phyloP scores from a whole-genome alignment of 2,329 filamentous ascomycete species.

The Cordyceps cicadae region DNA sequence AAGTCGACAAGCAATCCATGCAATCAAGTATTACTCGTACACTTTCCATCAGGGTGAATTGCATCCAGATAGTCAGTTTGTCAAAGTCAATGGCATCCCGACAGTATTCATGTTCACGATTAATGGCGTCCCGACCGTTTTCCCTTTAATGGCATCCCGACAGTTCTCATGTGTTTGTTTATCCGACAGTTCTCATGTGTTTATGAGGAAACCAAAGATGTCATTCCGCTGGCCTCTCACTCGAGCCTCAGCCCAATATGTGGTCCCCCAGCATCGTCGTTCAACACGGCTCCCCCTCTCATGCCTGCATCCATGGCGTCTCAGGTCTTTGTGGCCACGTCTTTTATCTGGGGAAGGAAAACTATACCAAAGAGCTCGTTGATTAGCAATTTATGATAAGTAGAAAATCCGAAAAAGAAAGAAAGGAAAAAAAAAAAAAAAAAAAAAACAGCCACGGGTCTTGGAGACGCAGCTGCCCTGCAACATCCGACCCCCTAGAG shows the following conservation, averaged over 20 bases:
- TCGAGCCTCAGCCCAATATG: not conserved
- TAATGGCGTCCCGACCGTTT: too few species aligned
- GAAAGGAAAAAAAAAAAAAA: not conserved
- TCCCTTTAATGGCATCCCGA: too few species aligned
- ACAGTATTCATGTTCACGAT: too few species aligned
- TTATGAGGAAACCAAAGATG: too few species aligned
- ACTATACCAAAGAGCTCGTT: not conserved
- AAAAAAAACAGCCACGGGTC: not conserved
- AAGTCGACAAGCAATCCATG: too few species aligned
- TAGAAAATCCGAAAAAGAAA: not conserved
- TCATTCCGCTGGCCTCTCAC: not conserved
- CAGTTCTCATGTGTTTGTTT: too few species aligned
- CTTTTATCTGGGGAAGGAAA: not conserved
- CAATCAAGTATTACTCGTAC: too few species aligned
- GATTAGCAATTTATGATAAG: not conserved
- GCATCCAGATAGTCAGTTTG: too few species aligned
- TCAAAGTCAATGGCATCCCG: too few species aligned
- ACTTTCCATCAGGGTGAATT: too few species aligned
- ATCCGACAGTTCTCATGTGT: too few species aligned
- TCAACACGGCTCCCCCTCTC: not conserved
- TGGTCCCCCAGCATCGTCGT: not conserved
- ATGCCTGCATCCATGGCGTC: not conserved
- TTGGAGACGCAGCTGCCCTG: not conserved
- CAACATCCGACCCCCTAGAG: not conserved
- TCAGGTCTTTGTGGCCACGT: not conserved